Percentiles rank a stretch among this genome's conserved stretches.
Conservation (phyloP, 78 protist genomes). For the Mantamonas sphyraenae region DNA sequence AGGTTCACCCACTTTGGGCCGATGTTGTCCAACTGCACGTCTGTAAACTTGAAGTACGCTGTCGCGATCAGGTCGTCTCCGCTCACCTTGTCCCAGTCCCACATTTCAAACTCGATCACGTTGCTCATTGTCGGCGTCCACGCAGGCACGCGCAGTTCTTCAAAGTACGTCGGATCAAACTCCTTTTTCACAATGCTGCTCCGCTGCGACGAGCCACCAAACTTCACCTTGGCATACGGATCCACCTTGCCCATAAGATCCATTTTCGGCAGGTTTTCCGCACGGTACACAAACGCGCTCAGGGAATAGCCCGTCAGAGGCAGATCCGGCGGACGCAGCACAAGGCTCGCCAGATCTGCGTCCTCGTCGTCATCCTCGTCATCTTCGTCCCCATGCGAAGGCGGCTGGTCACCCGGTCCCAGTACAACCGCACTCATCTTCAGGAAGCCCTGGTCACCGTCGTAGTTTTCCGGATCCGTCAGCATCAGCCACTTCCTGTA, state of each 20-base stretch:
- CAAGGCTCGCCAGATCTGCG: constrained; percentile 1
- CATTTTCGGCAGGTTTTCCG: constrained; percentile 26
- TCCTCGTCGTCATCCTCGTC: constrained; percentile 15
- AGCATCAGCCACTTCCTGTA: constrained; percentile 25
- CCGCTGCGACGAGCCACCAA: constrained; percentile 4
- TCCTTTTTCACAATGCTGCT: background rate
- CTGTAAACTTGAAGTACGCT: constrained; percentile 7
- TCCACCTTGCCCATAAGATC: constrained; percentile 19
- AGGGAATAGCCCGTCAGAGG: constrained; percentile 2
- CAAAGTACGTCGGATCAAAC: background rate
- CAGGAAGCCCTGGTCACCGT: constrained; percentile 4
- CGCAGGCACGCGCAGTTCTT: constrained; percentile 4
- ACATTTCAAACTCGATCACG: background rate
- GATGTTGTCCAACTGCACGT: constrained; percentile 5
- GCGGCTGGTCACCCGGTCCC: constrained; percentile 19
- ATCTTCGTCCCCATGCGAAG: constrained; percentile 17
- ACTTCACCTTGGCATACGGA: constrained; percentile 18
- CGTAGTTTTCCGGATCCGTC: constrained; percentile 5
- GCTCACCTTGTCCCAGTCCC: constrained; percentile 1
- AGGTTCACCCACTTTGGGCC: constrained; percentile 20
- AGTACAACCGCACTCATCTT: constrained; percentile 8
- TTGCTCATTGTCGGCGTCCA: background rate
- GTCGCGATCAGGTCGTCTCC: constrained; percentile 1
- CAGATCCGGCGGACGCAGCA: constrained; percentile 20
- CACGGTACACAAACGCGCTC: background rate